A percentile compares a stretch with the other conserved stretches of the same genome.
Evolutionary conservation across 2,329 filamentous ascomycete genomes (phyloP).

Genomic region (Penicillium janthinellum): DNA sequence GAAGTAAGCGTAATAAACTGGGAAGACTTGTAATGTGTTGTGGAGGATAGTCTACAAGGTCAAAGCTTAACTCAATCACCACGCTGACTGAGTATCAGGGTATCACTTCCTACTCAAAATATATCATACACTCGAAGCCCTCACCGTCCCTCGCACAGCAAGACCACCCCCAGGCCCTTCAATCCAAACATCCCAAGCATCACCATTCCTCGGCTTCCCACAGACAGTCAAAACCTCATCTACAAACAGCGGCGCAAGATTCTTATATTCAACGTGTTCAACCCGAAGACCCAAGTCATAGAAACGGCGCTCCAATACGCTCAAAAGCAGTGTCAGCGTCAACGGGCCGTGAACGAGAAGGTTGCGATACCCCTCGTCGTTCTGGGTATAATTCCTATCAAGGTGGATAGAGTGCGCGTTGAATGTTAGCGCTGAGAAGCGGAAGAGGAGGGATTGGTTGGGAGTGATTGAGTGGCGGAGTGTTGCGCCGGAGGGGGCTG

Average conservation of each 20-base stretch:
- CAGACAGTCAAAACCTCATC: constrained; percentile 71
- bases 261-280: constrained; percentile 70
- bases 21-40: no score
- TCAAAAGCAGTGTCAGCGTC: constrained; percentile 73
- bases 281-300: constrained; percentile 44
- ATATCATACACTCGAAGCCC: constrained; percentile 12
- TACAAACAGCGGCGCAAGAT: constrained; percentile 78
- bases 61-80: no score
- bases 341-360: constrained; percentile 87
- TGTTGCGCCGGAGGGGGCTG: constrained; percentile 54
- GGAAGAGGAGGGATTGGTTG: constrained; percentile 73
- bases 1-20: no score
- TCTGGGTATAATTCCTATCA: constrained; percentile 68
- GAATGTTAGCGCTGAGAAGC: constrained; percentile 87
- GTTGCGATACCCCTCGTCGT: constrained; percentile 72
- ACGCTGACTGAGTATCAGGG: neutral
- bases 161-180: constrained; percentile 63
- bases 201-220: constrained; percentile 53
- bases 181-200: constrained; percentile 65
- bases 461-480: constrained; percentile 65
- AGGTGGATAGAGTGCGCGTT: constrained; percentile 93
- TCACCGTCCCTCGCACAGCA: constrained; percentile 62
- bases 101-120: neutral
- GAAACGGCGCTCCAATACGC: constrained; percentile 63
- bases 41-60: no score